Evolutionary conservation across 306 rosid species (phyloP).

Genomic region (Prunus mume): DNA sequence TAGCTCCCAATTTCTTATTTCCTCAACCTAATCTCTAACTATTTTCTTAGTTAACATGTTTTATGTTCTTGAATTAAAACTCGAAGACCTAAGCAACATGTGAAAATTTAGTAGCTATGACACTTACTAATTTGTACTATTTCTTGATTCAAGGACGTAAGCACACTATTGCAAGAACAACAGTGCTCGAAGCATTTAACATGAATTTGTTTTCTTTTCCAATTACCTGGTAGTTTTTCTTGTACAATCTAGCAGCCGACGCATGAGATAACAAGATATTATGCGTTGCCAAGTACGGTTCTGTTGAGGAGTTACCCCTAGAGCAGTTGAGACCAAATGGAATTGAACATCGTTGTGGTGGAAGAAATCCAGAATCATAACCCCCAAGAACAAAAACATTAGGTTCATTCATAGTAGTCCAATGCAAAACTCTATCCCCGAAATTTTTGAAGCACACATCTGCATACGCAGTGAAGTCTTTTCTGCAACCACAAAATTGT

Average conservation of each 20-base stretch:
- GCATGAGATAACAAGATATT: constrained; percentile 70
- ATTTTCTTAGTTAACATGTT: background rate
- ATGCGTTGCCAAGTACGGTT: constrained; percentile 62
- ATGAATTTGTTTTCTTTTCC: background rate
- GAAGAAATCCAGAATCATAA: constrained; percentile 41
- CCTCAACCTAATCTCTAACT: background rate
- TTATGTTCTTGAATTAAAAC: background rate
- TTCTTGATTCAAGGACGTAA: too few species aligned
- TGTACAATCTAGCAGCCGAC: constrained; percentile 50
- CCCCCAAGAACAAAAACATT: constrained; percentile 41
- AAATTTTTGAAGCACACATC: constrained; percentile 72
- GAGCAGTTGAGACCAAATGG: constrained; percentile 46
- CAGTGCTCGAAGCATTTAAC: background rate
- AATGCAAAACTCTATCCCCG: constrained; percentile 64
- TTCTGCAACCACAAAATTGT: constrained; percentile 41
- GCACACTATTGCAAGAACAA: background rate
- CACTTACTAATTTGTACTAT: too few species aligned
- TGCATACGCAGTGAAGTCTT: constrained; percentile 66
- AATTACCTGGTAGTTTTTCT: constrained; percentile 44
- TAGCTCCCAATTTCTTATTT: too few species aligned
- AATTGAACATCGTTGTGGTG: constrained; percentile 59
- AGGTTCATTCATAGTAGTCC: constrained; percentile 66
- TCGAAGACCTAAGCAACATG: too few species aligned
- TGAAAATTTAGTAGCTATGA: too few species aligned
- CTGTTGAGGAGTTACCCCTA: constrained; percentile 56